Evolutionary conservation across 805 yeast genomes (phyloP), one percentile per base, ranked within the genome.

Genomic region (Ogataea naganishii): DNA sequence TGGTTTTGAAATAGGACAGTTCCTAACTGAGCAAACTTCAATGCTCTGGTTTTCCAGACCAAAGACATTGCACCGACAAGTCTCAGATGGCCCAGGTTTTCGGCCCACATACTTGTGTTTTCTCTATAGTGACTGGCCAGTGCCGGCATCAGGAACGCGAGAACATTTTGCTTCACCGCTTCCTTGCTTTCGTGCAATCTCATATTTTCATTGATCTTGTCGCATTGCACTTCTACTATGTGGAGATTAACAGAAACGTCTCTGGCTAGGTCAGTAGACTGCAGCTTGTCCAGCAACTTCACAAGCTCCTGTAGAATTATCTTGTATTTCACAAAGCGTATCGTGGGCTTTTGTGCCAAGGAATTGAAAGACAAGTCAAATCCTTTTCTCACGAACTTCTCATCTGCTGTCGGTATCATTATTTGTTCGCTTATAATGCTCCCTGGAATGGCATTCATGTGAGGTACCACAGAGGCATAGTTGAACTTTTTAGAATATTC

Each of bases 341-440:
- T 49, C 8, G 71, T 56, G 3, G 82, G 80, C 47, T 62, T 64
- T 40, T 72, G 75, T 18, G 70, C 48, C 37, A 75, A 55, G 0
- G 80, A 72, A 19, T 48, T 41, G 29, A 75, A 70, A 4, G 80
- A 65, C 17, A 72, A 53, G 44, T 75, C 82, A 42, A 61, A 41
- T 3, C 39, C 40, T 5, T 63, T 60, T 36, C 69, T 62, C 51
- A 55, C 51, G 50, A 14, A 63, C 60, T 31, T 42, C 37, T 24
- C 44, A 7, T 24, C 16, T n/a, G 24, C 24, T 39, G 18, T 26
- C 24, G 14, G 8, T 18, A 24, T 6, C 35, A 31, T 10, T 27
- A 15, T 12, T 24, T 5, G 6, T 27, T 16, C 10, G 27, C 14
- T 12, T 15, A 13, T 20, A 7, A 17, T n/a, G 22, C 22, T 20